Conservation (phyloP, 352 stramenopile genomes). For the Aphanomyces astaci region DNA sequence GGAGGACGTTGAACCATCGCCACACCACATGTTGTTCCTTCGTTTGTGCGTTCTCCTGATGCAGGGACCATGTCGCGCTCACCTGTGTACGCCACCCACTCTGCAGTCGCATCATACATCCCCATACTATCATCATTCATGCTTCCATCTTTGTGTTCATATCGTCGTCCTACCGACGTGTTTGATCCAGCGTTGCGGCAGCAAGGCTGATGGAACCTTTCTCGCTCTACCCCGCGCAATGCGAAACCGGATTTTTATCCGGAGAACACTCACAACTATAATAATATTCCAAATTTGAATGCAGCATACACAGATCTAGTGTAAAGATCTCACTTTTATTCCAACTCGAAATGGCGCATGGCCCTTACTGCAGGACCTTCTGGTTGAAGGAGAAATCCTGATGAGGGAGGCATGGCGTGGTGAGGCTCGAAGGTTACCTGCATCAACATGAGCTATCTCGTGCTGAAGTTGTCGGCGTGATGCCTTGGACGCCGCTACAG, state of each 20-base stretch:
- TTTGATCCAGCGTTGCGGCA: not conserved
- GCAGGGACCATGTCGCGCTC: slow-evolving; percentile 13
- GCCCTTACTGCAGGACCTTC: too few species aligned
- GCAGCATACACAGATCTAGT: not conserved
- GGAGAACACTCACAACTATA: not conserved
- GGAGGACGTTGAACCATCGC: not conserved
- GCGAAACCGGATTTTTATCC: not conserved
- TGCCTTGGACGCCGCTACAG: too few species aligned
- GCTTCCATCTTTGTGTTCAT: too few species aligned
- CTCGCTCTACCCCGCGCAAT: not conserved
- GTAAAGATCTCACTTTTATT: not conserved
- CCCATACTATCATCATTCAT: too few species aligned
- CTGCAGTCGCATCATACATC: too few species aligned
- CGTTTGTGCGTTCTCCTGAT: slow-evolving; percentile 17
- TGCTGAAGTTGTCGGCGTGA: too few species aligned
- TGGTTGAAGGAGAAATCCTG: too few species aligned
- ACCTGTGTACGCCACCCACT: not conserved
- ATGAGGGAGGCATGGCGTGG: too few species aligned
- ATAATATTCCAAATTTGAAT: not conserved
- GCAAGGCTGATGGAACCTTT: not conserved
- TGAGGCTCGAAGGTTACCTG: too few species aligned
- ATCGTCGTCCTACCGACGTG: not conserved
- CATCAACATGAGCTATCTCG: too few species aligned
- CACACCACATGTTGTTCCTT: slow-evolving; percentile 7
- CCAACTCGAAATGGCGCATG: too few species aligned